Base-by-base conservation (phyloP, 768 basidiomycete species). In the Cystobasidium ongulense region DNA sequence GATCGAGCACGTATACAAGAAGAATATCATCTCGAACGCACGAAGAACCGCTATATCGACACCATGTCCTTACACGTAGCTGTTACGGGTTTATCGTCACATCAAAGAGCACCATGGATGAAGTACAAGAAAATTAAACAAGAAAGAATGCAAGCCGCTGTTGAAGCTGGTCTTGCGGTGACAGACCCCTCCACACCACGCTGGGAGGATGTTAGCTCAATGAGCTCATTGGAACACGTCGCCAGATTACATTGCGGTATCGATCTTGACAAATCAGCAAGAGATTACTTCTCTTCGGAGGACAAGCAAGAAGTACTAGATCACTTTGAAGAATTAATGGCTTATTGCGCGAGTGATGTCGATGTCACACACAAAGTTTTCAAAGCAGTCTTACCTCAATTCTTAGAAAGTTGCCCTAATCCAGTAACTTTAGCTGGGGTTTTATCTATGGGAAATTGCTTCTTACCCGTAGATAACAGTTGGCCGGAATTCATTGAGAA, bases 61-160 rank as follows among this genome's bases (percentile, higher is more conserved):
- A 99, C 95, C 0, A 91, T 99, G 87, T 87, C 92, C 0, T 84
- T 99, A 5, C 95, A 99, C 80, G 89, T 93, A 63, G 92, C 96
- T 10, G 89, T 92, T 11, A 90, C 89, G 74, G 94, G 96, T 7
- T 93, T 98, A 70, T 94, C 93, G 0, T 92, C 91, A 0, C 90
- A 92, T 76, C 96, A 98, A 80, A 88, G 94, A 0, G 92, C 92
- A 0, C 89, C 88, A 1, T 99, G 95, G 95, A 87, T 87, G 83
- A 88, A 88, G 78, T 87, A 92, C 78, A 88, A 89, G 79, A 41
- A 38, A 27, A 39, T 29, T 1, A 50, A 62, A 62, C 50, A 62
- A 67, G 53, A 29, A 18, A 33, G 52, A 11, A 21, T 52, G 18
- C 84, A 84, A 35, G 63, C 75, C 17, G 73, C 70, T 5, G 82